Evolutionary conservation across 23 red algal species (phyloP).

Genomic region (Chondrus crispus): DNA sequence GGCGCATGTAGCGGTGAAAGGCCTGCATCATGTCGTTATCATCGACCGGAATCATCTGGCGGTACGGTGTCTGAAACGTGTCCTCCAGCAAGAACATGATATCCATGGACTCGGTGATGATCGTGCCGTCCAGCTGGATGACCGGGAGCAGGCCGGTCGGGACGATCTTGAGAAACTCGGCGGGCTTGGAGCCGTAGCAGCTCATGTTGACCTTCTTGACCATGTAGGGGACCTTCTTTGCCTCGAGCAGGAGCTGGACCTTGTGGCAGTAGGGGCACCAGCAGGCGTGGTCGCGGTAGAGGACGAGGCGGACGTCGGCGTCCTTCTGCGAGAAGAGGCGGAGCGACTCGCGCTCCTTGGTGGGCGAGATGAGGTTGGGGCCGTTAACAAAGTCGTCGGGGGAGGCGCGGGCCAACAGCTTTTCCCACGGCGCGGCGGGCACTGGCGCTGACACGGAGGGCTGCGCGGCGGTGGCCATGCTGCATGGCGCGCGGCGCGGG

Average conservation of each 20-base stretch:
- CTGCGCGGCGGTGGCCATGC: too few relatives aligned
- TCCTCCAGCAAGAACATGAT: conserved; percentile 89
- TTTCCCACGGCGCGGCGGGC: too few relatives aligned
- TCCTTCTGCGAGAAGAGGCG: conserved; percentile 68
- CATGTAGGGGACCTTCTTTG: conserved; percentile 69
- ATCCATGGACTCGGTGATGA: conserved; percentile 85
- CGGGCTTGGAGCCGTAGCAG: conserved; percentile 85
- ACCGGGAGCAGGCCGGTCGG: conserved; percentile 82
- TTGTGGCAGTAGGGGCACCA: conserved; percentile 97
- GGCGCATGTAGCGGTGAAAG: conserved; percentile 53
- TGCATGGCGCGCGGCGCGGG: too few relatives aligned
- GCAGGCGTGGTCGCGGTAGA: conserved; percentile 84
- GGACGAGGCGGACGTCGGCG: conserved; percentile 62
- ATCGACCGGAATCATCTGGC: conserved; percentile 33
- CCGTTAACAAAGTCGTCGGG: conserved; percentile 50
- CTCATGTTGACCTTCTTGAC: conserved; percentile 87
- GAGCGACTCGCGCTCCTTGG: conserved; percentile 41
- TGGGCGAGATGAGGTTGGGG: conserved; percentile 37
- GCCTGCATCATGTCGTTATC: conserved; percentile 73
- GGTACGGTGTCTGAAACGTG: conserved; percentile 48
- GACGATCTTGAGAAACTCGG: conserved; percentile 73
- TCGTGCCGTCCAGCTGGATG: conserved; percentile 62
- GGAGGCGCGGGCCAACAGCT: not conserved
- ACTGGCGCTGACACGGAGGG: too few relatives aligned
- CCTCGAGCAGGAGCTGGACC: conserved; percentile 80